Conservation (phyloP, 2,329 filamentous ascomycete genomes). For the Penicillium hesseltinei region DNA sequence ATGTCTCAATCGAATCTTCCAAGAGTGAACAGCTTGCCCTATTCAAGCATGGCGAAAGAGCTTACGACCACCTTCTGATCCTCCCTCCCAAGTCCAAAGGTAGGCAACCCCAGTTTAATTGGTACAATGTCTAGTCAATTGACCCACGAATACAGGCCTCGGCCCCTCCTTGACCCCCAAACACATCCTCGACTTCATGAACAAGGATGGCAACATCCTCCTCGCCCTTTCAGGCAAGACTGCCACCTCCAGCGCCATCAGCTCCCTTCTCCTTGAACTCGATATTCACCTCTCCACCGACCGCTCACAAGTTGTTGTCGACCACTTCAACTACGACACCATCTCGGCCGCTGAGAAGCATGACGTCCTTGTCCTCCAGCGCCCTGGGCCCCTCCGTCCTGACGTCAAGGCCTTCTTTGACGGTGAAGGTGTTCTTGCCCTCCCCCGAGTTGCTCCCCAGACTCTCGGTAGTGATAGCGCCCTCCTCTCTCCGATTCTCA, state of each 20-base stretch:
- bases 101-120: slow-evolving; percentile 35
- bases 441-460: slow-evolving; percentile 79
- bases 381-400: slow-evolving; percentile 62
- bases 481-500: slow-evolving; percentile 76
- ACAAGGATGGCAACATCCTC: slow-evolving; percentile 86
- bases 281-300: slow-evolving; percentile 85
- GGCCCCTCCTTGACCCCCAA: slow-evolving; percentile 86
- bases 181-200: slow-evolving; percentile 84
- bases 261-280: slow-evolving; percentile 78
- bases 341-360: slow-evolving; percentile 75
- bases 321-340: slow-evolving; percentile 93
- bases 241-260: slow-evolving; percentile 69
- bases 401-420: slow-evolving; percentile 77
- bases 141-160: slow-evolving; percentile 59
- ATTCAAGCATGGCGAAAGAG: slow-evolving; percentile 81
- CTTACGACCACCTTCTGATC: slow-evolving; percentile 87
- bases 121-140: slow-evolving; percentile 21
- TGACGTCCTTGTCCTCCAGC: slow-evolving; percentile 78
- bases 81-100: slow-evolving; percentile 90
- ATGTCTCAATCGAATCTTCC: slow-evolving; percentile 76
- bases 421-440: slow-evolving; percentile 68
- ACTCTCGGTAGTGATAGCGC: slow-evolving; percentile 71
- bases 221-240: slow-evolving; percentile 74
- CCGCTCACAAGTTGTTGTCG: slow-evolving; percentile 79
- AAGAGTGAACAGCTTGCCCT: slow-evolving; percentile 75